These are phyloP conservation scores for Yamagishiella unicocca DNA, from an alignment of 139 green algal genomes.

Conservation along the genomic window DNA sequence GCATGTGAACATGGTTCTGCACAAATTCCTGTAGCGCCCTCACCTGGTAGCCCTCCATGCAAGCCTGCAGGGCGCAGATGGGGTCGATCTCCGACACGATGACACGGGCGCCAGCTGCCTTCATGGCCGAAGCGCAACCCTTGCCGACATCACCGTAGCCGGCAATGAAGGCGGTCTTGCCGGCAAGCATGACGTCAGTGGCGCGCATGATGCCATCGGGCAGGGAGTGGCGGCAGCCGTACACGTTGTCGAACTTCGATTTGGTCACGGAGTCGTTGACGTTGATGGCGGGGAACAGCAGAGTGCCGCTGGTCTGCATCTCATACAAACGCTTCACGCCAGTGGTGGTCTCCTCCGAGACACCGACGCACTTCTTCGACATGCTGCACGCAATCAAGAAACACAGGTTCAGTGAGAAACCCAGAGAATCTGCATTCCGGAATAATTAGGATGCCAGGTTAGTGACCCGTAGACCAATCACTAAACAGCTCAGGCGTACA, in stretches of 20 bases:
- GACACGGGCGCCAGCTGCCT: slow-evolving; percentile 93
- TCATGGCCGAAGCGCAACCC: slow-evolving; percentile 96
- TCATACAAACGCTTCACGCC: slow-evolving; percentile 99
- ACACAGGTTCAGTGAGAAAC: too few species aligned
- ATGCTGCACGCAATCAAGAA: slow-evolving; percentile 71
- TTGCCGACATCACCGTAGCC: slow-evolving; percentile 99
- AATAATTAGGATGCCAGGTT: too few species aligned
- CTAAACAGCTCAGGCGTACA: too few species aligned
- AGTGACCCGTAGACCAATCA: too few species aligned
- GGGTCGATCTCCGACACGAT: slow-evolving; percentile 99
- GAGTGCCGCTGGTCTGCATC: slow-evolving; percentile 91
- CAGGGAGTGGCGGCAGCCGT: slow-evolving; percentile 99
- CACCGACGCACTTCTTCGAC: slow-evolving; percentile 87
- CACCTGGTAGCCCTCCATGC: slow-evolving; percentile 95
- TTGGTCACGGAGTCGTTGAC: slow-evolving; percentile 99
- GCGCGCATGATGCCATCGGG: slow-evolving; percentile 99
- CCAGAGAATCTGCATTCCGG: too few species aligned
- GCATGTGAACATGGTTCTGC: too few species aligned
- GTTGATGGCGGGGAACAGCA: slow-evolving; percentile 99
- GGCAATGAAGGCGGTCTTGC: slow-evolving; percentile 79
- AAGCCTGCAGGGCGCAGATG: slow-evolving; percentile 98
- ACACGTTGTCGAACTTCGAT: slow-evolving; percentile 99
- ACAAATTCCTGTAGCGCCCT: background rate
- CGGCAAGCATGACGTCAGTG: slow-evolving; percentile 98
- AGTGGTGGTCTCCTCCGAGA: slow-evolving; percentile 99